Base-by-base conservation (phyloP, 768 basidiomycete genomes). In the Galerina sulciceps region DNA sequence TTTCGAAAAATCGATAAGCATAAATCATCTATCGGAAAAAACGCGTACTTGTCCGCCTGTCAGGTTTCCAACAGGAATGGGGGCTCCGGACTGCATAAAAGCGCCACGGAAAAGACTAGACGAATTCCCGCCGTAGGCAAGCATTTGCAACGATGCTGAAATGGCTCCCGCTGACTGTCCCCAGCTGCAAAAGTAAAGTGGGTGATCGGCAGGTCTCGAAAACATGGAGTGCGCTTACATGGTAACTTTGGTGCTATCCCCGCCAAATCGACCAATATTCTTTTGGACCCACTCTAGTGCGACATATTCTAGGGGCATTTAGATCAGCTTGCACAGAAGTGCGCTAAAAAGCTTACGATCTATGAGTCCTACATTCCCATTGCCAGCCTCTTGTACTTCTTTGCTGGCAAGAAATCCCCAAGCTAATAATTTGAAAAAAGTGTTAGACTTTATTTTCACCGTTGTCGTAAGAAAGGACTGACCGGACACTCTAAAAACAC, bases 221-320 rank as follows among this genome's bases (percentile, higher is more conserved):
- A 56, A 15, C 8, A 26, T 5, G 18, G 40, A 11, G 38, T 8
- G 37, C 11, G 41, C 65, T 52, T 40, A 82, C 76, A 83, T 60
- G 2, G 77, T 79, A 14, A 84, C 81, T 52, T 77, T 80, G 0
- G 63, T 60, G 10, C 75, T 77, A 67, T 87, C 83, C 1, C 87
- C 86, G 8, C 86, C 85, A 58, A 87, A 89, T 0, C 71, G 67
- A 40, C 61, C 64, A 48, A 87, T 84, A 64, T 87, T 78, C 53
- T 81, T 76, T 53, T 86, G 79, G 1, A 85, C 76, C 86, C 86
- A 89, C 61, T 79, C 67, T 3, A 89, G 66, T 3, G 81, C 85
- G n/a, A 68, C 47, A n/a, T 69, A 64, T 53, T 75, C 73, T 75
- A 6, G n/a, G 40, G 9, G 44, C 8, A 50, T 35, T 1, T 45